A percentile compares a stretch with the other conserved stretches of the same genome.
phyloP scores from a whole-genome alignment of 2,329 filamentous ascomycete genomes.

The Exutisphaerella laricina region DNA sequence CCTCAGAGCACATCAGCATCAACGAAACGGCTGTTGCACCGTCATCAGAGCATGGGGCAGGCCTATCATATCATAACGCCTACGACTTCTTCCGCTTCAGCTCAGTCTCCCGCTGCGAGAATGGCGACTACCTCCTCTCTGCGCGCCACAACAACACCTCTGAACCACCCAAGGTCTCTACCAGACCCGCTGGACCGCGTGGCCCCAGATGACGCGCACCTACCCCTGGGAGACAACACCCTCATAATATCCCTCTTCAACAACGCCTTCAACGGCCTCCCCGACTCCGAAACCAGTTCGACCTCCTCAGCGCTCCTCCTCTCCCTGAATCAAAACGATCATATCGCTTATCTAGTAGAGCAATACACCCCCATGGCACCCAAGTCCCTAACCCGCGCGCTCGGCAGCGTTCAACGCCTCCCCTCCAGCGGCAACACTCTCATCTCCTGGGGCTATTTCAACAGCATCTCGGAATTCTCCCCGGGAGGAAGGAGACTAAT shows the following conservation, averaged over 20 bases:
- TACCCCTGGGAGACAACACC: neutral
- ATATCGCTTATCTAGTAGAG: neutral
- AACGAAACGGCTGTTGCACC: slow-evolving; percentile 6
- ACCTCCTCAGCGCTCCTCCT: slow-evolving; percentile 4
- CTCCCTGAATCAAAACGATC: slow-evolving; percentile 1
- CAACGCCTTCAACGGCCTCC: slow-evolving; percentile 9
- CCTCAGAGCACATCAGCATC: slow-evolving; percentile 37
- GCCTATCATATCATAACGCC: slow-evolving; percentile 5
- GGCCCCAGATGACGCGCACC: slow-evolving; percentile 14
- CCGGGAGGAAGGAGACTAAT: neutral
- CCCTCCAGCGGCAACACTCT: slow-evolving; percentile 33
- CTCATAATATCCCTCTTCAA: slow-evolving; percentile 12
- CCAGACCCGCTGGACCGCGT: no score
- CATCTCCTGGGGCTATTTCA: slow-evolving; percentile 10
- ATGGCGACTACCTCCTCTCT: slow-evolving; percentile 37
- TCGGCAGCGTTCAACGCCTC: slow-evolving; percentile 30
- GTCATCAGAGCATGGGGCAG: neutral
- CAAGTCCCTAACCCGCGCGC: neutral
- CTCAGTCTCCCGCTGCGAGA: slow-evolving; percentile 34
- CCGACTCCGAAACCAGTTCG: neutral
- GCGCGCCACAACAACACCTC: slow-evolving; percentile 35
- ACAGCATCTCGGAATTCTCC: neutral
- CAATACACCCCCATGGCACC: neutral
- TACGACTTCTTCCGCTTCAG: slow-evolving; percentile 31
- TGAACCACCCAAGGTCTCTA: slow-evolving; percentile 8